Evolutionary conservation across 1,139 yeast genomes (phyloP).

Genomic region (Yamadazyma siamensis): DNA sequence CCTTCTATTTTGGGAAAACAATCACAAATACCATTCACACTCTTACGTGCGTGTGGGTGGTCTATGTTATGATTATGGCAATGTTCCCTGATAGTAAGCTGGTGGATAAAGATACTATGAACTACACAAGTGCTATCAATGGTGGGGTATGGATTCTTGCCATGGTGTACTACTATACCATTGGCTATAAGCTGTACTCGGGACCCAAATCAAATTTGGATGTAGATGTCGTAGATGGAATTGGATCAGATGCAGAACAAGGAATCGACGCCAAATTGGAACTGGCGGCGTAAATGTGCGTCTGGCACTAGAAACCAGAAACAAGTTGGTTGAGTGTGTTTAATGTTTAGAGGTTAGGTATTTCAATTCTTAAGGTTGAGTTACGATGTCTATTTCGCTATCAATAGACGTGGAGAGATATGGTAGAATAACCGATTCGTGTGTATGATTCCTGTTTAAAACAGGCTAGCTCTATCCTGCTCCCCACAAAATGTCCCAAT

Average conservation of each 20-base stretch:
- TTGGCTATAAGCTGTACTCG: slow-evolving; percentile 26
- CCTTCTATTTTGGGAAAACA: slow-evolving; percentile 54
- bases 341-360: too few species aligned
- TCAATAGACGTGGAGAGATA: too few species aligned
- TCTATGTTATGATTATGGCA: slow-evolving; percentile 30
- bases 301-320: too few species aligned
- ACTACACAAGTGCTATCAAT: slow-evolving; percentile 34
- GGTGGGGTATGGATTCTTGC: slow-evolving; percentile 35
- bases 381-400: too few species aligned
- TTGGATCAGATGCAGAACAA: too few species aligned
- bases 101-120: slow-evolving; percentile 31
- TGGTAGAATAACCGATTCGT: too few species aligned
- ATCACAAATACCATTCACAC: slow-evolving; percentile 34
- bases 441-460: too few species aligned
- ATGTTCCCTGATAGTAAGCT: slow-evolving; percentile 36
- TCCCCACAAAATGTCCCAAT: too few species aligned
- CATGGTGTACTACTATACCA: slow-evolving; percentile 23
- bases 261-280: not conserved
- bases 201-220: slow-evolving; percentile 37
- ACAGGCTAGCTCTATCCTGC: too few species aligned
- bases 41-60: slow-evolving; percentile 24
- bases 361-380: too few species aligned
- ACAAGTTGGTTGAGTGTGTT: not conserved
- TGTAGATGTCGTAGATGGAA: not conserved
- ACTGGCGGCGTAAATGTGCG: too few species aligned